Evolutionary conservation across 371 early-diverging fungal species (phyloP), one percentile per base, ranked within the genome.

Genomic region (Nosema granulosis): DNA sequence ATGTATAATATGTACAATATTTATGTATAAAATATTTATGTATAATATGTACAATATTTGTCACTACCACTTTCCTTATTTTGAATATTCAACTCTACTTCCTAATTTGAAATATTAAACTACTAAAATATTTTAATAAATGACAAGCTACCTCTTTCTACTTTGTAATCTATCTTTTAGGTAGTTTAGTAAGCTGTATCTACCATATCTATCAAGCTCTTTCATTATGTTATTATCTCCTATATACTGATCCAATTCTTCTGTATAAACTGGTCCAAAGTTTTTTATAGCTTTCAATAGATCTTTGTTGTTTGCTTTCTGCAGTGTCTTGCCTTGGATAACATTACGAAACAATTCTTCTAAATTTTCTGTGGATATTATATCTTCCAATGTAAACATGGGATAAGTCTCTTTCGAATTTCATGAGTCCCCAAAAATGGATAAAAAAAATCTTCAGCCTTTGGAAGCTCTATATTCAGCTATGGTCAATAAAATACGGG

Each of bases 381-480:
- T 63, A 1, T 63, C 63, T 9, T 63, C 63, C 6, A 63, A n/a
- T 35, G 63, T 12, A 35, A 63, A 35, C 9, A 26, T 9, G 20
- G 9, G 26, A 56, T 20, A 56, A 22, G n/a, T n/a, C n/a, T n/a
- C n/a, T n/a, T n/a, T n/a, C n/a, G n/a, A n/a, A n/a, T n/a, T n/a
- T n/a, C n/a, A n/a, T n/a, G n/a, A n/a, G n/a, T n/a, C n/a, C n/a
- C n/a, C n/a, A n/a, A n/a, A n/a, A 4, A 22, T 59, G 59, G 26
- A 59, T 20, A 37, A 32, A 1, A 65, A 35, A 59, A 58, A 65
- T 26, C 32, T 68, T 28, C 57, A 51, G 18, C 72, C 78, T 37
- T 59, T 77, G 58, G 78, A 77, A 66, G 43, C 58, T 37, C 37
- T 77, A 26, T 77, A 68, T 37, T n/a, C 24, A 26, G 35, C 35